These are phyloP conservation scores for Thraustotheca clavata DNA, from an alignment of 352 stramenopile genomes.

Conservation along the genomic window DNA sequence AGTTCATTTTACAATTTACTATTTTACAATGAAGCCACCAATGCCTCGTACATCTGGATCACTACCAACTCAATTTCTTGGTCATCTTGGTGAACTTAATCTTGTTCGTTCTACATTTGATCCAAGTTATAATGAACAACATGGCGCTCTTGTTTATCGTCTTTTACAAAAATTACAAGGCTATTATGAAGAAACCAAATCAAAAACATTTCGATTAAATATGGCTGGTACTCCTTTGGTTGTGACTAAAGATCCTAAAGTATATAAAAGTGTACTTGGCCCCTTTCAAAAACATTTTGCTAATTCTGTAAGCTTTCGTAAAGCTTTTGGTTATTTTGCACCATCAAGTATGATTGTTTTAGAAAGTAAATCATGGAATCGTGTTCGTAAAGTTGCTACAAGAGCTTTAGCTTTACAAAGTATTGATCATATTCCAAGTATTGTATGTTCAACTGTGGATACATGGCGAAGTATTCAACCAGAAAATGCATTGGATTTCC, in stretches of 20 bases:
- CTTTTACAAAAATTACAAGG: background rate
- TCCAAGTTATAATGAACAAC: background rate
- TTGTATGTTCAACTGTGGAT: too few relatives aligned
- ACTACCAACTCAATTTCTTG: background rate
- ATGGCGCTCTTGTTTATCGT: background rate
- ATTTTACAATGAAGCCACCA: too few relatives aligned
- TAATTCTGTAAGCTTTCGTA: background rate
- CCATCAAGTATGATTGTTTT: background rate
- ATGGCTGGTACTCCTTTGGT: background rate
- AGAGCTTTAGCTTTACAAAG: background rate
- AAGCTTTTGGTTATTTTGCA: background rate
- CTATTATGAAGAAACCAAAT: background rate
- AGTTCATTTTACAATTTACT: too few relatives aligned
- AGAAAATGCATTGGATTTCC: background rate
- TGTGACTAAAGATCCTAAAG: background rate
- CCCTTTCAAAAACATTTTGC: background rate
- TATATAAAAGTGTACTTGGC: background rate
- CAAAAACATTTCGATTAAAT: background rate
- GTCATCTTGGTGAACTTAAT: background rate
- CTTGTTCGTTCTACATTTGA: background rate
- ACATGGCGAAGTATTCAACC: background rate
- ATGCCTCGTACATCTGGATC: background rate
- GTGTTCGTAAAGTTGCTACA: background rate
- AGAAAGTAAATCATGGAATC: background rate
- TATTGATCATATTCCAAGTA: background rate